Base-by-base conservation (phyloP, 164 flowering plant species). In the Stephania yunnanensis region DNA sequence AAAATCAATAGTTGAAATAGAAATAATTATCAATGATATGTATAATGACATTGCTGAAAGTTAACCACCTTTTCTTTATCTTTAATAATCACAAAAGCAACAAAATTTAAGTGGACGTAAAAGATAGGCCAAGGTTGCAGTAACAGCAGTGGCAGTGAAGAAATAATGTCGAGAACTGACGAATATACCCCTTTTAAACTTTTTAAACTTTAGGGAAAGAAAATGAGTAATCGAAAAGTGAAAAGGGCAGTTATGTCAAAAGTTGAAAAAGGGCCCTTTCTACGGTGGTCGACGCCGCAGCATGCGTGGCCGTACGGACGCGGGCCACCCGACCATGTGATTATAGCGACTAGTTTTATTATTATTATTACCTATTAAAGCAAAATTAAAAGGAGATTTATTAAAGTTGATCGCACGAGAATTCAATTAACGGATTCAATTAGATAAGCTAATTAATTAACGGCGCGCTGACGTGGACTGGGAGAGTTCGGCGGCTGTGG, bases 401-500 rank as follows among this genome's bases (percentile, higher is more conserved):
- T 7, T 15, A 58, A 58, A 12, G 19, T 19, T 58, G 20, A 58
- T 58, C 64, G 13, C 17, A 58, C 64, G 20, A 58, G 64, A 58
- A 58, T 58, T 58, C 3, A 58, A 58, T n/a, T 15, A 58, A 58
- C 7, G 17, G 19, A 58, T 15, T 58, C 20, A 58, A 58, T 58
- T 58, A 58, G 25, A 36, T 36, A 2, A 36, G 42, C 4, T 36
- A 36, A 36, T 2, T 4, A 36, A 36, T 36, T 72, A 31, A 25
- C 31, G 17, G 10, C 44, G 13, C 13, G 74, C 20, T 72, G 74
- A 58, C 67, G 74, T 72, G 74, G 74, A 31, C 44, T 29, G 25
- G 3, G 3, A 29, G 63, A 53, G 74, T 72, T 58, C 67, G 74
- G 74, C 74, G 74, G 74, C 74, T 72, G 74, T 17, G 44, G 45